Base-by-base conservation (phyloP, 2,329 filamentous ascomycete genomes). In the Aspergillus versicolor region DNA sequence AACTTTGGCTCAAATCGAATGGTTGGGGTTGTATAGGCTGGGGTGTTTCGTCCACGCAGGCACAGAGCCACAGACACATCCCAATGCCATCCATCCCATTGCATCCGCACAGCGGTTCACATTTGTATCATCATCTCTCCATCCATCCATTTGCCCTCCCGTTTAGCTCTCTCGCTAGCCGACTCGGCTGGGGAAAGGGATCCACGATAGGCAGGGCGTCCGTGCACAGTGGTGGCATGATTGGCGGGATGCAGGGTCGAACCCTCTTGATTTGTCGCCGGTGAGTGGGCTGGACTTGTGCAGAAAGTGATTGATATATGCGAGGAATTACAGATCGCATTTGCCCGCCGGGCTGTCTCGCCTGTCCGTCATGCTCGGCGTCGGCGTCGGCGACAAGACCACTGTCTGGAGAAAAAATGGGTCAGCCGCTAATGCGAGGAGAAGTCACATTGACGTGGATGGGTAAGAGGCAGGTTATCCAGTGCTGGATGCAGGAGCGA, bases 371-470 rank as follows among this genome's bases (percentile, higher is more conserved):
- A 30, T 30, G 27, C 27, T 30, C 27, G 9, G 27, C 27, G 27
- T 9, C 27, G 8, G 27, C 27, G 9, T 30, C 8, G 27, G 9
- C 27, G 27, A 30, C 9, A 9, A 11, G 27, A 11, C 13, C 12
- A 30, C 13, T 21, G 12, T 30, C 41, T 13, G 11, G 41, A 21
- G 30, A 8, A 21, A 34, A 37, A 21, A 48, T 48, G 45, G 45
- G 30, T n/a, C 45, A 21, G 45, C 19, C 45, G 30, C 45, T 48
- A 48, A 48, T 48, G 45, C 45, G 45, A 9, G 45, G 45, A 48
- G n/a, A 37, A 13, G 45, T 48, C 45, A 48, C 45, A 48, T 48
- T 45, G 43, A 30, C 43, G 43, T 45, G 43, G 21, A 45, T 22
- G 22, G 15, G 9, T 4, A 30, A 30, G 9, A 30, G 27, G 27